Evolutionary conservation across 805 yeast species (phyloP), one percentile per base, ranked within the genome.

Genomic region (Wickerhamomyces hampshirensis): DNA sequence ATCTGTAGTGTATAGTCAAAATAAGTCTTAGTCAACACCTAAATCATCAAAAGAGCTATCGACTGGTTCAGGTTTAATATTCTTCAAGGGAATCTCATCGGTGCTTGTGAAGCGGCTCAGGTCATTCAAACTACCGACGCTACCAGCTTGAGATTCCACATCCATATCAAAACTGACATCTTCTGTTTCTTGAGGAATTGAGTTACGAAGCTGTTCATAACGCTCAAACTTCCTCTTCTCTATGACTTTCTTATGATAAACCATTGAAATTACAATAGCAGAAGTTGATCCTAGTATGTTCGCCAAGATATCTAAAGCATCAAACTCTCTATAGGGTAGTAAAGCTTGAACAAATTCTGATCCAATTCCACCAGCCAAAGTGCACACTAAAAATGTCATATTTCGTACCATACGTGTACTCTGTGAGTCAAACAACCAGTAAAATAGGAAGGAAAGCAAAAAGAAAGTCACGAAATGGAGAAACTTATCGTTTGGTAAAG

Each of bases 261-360:
- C 19, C n/a, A 43, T 34, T 1, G 50, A 44, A 3, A 42, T 6
- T 1, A 35, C 30, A 5, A 51, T 23, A 1, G 56, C 55, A 5
- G 34, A 18, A 3, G 18, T n/a, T 0, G 56, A 55, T 3, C 71
- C 71, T 4, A 40, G 5, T 0, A 60, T 37, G 38, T 67, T 66
- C 23, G 50, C 53, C 1, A 55, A 32, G 14, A 77, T 76, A 48
- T 77, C 84, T 31, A 44, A 31, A 2, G 50, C 31, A 42, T 77
- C 84, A 53, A 75, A 77, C 0, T 57, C 56, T 35, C 84, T 48
- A 4, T 42, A 48, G 0, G 75, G 70, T 26, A 73, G 59, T 3
- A 71, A 26, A 13, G 65, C 65, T 44, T 77, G 84, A 1, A 66
- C 37, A 31, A 68, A 57, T 47, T 77, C 84, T 56, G 77, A 77